Base-by-base conservation (phyloP, 805 yeast genomes). In the Myxozyma sirexii region DNA sequence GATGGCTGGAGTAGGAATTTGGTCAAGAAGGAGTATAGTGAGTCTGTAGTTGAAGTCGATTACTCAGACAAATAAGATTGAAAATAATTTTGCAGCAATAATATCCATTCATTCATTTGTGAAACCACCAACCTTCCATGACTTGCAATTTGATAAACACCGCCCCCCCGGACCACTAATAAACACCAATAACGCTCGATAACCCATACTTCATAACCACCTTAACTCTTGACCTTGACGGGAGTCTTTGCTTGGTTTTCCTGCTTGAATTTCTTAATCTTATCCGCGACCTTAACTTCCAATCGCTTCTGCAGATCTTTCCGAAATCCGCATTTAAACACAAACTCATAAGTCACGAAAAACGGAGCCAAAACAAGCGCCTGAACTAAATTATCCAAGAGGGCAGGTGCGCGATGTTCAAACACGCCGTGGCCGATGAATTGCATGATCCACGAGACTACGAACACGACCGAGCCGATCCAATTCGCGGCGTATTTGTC, bases 351-450 rank as follows among this genome's bases (percentile, higher is more conserved):
- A 13, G 85, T 76, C 3, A 91, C 96, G 71, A 93, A 92, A 69
- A 83, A 90, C 0, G 98, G 98, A 0, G 98, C 98, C 63, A 92
- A 77, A 0, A 93, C 90, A 19, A 93, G 72, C 3, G 97, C 94
- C 70, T 91, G 97, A 4, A 86, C 75, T 46, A 90, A 76, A 70
- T 86, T 92, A 68, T 92, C 97, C 42, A 90, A 72, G 54, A 93
- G 74, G 0, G 98, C 97, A 0, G 99, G 99, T 0, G 91, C 88
- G 43, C 90, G 79, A 60, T 79, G 80, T 70, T 93, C 99, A 69
- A 84, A 88, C 10, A 81, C 78, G 1, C 88, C 93, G 71, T 94
- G 98, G 3, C 97, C 97, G 51, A 86, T 78, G 72, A 93, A 91
- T 69, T 94, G 98, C 5, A 83, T 84, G 15, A 84, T 68, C 98